These are phyloP conservation scores for Opeltia flavorubescens DNA, from an alignment of 495 filamentous ascomycete species.

Conservation along the genomic window DNA sequence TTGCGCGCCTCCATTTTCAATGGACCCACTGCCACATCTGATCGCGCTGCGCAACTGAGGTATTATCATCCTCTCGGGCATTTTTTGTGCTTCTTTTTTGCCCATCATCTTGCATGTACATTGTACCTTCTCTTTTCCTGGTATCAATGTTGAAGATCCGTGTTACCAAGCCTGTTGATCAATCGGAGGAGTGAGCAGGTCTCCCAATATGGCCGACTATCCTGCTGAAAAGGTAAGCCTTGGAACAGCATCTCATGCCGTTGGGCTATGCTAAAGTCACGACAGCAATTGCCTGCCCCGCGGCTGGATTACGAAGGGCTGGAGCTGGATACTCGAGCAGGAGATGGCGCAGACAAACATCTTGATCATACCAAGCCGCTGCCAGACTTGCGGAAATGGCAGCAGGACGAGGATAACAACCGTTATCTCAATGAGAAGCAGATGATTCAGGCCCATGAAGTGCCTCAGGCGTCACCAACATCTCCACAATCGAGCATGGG, in stretches of 20 bases:
- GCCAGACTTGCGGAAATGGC: slow-evolving; percentile 1
- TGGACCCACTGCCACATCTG: neutral
- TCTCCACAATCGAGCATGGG: slow-evolving; percentile 5
- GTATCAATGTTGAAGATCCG: neutral
- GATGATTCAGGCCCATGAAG: slow-evolving; percentile 2
- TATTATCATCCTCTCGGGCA: slow-evolving; percentile 8
- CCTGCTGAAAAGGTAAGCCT: slow-evolving; percentile 2
- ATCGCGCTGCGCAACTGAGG: neutral
- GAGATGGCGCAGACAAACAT: slow-evolving; percentile 8
- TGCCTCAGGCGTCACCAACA: neutral
- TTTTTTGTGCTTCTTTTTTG: neutral
- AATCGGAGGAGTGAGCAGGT: neutral
- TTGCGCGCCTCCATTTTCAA: slow-evolving; percentile 7
- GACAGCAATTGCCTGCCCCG: slow-evolving; percentile 8
- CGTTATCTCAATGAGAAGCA: slow-evolving; percentile 10
- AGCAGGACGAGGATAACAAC: slow-evolving; percentile 4
- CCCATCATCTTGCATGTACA: neutral
- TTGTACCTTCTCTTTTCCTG: neutral
- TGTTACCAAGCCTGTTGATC: neutral
- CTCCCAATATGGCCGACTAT: slow-evolving; percentile 1
- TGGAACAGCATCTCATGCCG: neutral
- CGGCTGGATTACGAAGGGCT: slow-evolving; percentile 13
- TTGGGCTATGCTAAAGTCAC: neutral
- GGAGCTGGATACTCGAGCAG: slow-evolving; percentile 14
- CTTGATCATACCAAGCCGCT: slow-evolving; percentile 1